Conservation (phyloP, 805 yeast species). For the Candida michaelii region DNA sequence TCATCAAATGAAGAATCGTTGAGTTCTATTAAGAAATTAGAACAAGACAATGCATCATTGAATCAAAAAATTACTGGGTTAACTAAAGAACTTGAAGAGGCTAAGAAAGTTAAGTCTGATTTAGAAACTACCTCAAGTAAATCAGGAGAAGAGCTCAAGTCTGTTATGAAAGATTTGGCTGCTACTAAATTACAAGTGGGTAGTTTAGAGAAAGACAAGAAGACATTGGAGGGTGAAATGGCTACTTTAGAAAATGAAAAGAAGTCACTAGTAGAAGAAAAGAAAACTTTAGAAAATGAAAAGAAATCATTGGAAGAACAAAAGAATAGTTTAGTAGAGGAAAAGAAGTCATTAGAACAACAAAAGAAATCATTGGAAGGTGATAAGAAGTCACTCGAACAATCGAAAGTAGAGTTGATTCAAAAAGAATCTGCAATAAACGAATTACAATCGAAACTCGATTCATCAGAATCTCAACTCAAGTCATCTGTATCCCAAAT, state of each 20-base stretch:
- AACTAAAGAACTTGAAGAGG: slow-evolving; percentile 3
- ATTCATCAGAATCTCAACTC: background rate
- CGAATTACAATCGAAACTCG: slow-evolving; percentile 4
- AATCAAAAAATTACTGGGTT: background rate
- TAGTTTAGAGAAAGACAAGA: slow-evolving; percentile 2
- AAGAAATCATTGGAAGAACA: background rate
- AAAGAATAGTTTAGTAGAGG: slow-evolving; percentile 1
- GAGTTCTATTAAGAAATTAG: slow-evolving; percentile 1
- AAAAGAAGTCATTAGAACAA: too few relatives aligned
- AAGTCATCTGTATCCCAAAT: background rate
- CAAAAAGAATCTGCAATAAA: slow-evolving; percentile 9
- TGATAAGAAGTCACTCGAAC: too few relatives aligned
- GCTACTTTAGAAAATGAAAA: background rate
- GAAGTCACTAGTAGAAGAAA: background rate
- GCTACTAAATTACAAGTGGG: background rate
- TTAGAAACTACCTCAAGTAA: background rate
- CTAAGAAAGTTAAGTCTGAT: background rate
- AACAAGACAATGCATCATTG: background rate
- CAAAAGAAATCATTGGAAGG: too few relatives aligned
- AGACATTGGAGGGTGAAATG: background rate
- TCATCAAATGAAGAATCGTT: background rate
- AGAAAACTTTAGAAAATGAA: background rate
- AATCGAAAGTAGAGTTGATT: background rate
- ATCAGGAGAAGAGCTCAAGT: background rate
- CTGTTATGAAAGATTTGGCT: background rate